phyloP scores from a whole-genome alignment of 805 yeast genomes.

The Starmerella kuoi region DNA sequence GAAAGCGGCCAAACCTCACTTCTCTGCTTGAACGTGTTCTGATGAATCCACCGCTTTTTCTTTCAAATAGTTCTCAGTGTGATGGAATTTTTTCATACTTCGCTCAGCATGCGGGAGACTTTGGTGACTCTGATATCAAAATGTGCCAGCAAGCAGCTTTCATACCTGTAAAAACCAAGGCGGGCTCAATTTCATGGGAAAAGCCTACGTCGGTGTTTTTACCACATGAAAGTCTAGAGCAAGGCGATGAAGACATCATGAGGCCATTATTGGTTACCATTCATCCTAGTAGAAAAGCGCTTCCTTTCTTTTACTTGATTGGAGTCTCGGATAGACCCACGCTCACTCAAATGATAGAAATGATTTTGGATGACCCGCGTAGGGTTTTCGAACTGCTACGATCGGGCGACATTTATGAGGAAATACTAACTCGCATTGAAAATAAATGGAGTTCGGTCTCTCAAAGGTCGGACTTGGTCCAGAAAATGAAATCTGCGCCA shows the following conservation, averaged over 20 bases:
- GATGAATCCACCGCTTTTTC: constrained; percentile 21
- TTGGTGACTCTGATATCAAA: constrained; percentile 19
- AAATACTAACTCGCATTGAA: constrained; percentile 12
- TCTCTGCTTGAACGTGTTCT: constrained; percentile 19
- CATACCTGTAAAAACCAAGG: constrained; percentile 24
- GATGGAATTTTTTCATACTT: constrained; percentile 26
- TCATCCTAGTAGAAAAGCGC: constrained; percentile 14
- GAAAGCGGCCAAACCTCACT: constrained; percentile 22
- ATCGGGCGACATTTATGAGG: constrained; percentile 24
- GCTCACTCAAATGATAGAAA: constrained; percentile 25
- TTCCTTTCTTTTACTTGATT: constrained; percentile 26
- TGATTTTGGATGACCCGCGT: constrained; percentile 3
- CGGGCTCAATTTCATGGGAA: constrained; percentile 4
- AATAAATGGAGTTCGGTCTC: constrained; percentile 12
- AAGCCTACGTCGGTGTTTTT: constrained; percentile 24
- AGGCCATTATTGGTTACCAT: constrained; percentile 14
- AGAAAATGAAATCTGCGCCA: constrained; percentile 22
- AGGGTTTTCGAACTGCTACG: constrained; percentile 16
- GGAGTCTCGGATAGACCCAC: constrained; percentile 30
- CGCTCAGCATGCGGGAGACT: constrained; percentile 21
- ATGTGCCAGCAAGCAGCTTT: constrained; percentile 18
- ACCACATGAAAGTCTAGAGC: constrained; percentile 8
- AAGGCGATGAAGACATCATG: constrained; percentile 7
- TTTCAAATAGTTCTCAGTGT: constrained; percentile 14
- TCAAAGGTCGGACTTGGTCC: constrained; percentile 17